Base-by-base conservation (phyloP, 805 yeast species). In the Lachancea lanzarotensis region DNA sequence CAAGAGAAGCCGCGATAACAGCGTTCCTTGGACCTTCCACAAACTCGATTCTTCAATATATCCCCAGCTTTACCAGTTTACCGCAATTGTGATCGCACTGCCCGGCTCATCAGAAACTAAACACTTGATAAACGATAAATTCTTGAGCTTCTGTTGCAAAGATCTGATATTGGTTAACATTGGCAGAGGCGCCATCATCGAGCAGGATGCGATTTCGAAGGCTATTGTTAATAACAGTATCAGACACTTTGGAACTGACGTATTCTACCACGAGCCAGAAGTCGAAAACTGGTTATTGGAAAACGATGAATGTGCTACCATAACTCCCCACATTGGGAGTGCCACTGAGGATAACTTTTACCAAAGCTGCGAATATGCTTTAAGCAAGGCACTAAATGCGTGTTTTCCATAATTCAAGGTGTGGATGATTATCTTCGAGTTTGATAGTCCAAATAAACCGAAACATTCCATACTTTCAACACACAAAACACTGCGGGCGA, bases 321-420 rank as follows among this genome's bases (percentile, higher is more conserved):
- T 78, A 45, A 76, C 83, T 4, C 87, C 87, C 2, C 87, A 81
- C 56, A 59, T 79, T 39, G 87, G 82, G 0, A 78, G 82, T 22
- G 72, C 80, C 3, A 78, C 84, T 0, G 58, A 54, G 30, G 72
- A 71, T 44, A 73, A 70, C 46, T 73, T 65, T 44, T 67, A 71
- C 43, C 65, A 65, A 32, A 67, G 77, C 17, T 72, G 77, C 3
- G 63, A 70, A 13, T 55, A 49, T 13, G 63, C 63, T 2, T 32
- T 58, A 5, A 31, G 41, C 15, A 54, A 53, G 35, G 51, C 55
- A n/a, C 20, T 55, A 15, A 16, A 33, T 2, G 5, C 34, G 22
- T 13, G 44, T 45, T 13, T 16, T 42, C 18, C 29, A 26, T 26
- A 17, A 22, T 8, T 4, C 25, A 22, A 4, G 8, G 25, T 6